Conservation (phyloP, 202 grass and related monocot genomes). For the Eragrostis tef region DNA sequence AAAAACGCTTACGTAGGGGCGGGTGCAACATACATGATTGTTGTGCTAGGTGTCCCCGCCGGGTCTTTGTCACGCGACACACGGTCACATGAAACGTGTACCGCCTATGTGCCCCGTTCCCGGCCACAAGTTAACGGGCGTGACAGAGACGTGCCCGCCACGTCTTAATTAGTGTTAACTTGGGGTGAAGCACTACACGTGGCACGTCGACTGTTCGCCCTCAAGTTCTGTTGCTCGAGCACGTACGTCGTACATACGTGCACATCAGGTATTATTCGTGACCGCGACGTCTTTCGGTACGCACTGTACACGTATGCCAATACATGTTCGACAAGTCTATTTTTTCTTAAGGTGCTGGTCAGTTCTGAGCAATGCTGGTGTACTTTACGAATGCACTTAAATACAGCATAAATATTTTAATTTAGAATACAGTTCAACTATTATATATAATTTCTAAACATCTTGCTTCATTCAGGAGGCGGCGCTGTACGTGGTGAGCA, state of each 20-base stretch:
- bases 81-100: conserved; percentile 12
- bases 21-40: background rate
- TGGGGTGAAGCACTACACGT: background rate
- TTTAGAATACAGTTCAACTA: background rate
- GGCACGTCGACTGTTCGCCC: background rate
- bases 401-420: too few relatives aligned
- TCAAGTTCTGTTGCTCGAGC: background rate
- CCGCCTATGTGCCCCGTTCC: background rate
- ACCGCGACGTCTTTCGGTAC: background rate
- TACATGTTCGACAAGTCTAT: background rate
- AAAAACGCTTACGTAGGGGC: background rate
- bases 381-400: too few relatives aligned
- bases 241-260: background rate
- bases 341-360: too few relatives aligned
- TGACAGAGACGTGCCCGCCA: conserved; percentile 29
- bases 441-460: too few relatives aligned
- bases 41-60: background rate
- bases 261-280: background rate
- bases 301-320: background rate
- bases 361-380: too few relatives aligned
- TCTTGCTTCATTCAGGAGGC: conserved; percentile 47
- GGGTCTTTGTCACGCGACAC: background rate
- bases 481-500: conserved; percentile 61
- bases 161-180: background rate
- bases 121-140: background rate